Evolutionary conservation across 306 rosid species (phyloP), one percentile per base, ranked within the genome.

Genomic region (Gleditsia sinensis): DNA sequence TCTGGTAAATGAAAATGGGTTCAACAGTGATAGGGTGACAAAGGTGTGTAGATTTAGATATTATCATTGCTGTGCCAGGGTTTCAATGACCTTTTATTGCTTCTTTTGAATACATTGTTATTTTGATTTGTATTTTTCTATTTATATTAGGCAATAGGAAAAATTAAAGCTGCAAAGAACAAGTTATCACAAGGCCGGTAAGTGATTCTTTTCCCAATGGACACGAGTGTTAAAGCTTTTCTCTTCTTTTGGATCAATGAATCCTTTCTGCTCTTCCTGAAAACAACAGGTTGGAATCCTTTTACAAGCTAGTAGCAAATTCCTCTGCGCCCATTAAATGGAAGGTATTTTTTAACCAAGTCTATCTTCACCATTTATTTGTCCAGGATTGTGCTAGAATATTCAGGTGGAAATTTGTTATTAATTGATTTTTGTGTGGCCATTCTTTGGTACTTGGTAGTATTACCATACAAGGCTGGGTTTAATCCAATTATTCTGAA

Each of bases 1-100:
- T 84, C 80, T 91, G 82, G 97, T 94, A 62, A 90, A 86, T 83
- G 97, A 94, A 80, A 94, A 91, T 74, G 97, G 98, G 75, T 94
- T 94, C 87, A 94, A 83, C 89, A 84, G 80, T 71, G 97, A 91
- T 42, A 87, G 98, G 82, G 96, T 94, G 79, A 82, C 91, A 19
- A 94, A 90, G 98, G 98, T 91, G 63, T 53, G 88, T 19, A 32
- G 23, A 76, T 70, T 36, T 70, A 51, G 23, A 62, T 40, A 7
- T 42, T 5, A 71, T 42, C 50, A 10, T 54, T 25, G 43, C 39
- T 59, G 46, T n/a, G n/a, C n/a, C 27, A 33, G 81, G 51, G 34
- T 75, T 78, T 77, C 68, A 42, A 37, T 72, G 30, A 61, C n/a
- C 24, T 34, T 1, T 59, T 59, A 9, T 59, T n/a, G 25, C 67